Evolutionary conservation across 169 alveolate genomes (phyloP), one percentile per base, ranked within the genome.

Genomic region (Babesia ovis): DNA sequence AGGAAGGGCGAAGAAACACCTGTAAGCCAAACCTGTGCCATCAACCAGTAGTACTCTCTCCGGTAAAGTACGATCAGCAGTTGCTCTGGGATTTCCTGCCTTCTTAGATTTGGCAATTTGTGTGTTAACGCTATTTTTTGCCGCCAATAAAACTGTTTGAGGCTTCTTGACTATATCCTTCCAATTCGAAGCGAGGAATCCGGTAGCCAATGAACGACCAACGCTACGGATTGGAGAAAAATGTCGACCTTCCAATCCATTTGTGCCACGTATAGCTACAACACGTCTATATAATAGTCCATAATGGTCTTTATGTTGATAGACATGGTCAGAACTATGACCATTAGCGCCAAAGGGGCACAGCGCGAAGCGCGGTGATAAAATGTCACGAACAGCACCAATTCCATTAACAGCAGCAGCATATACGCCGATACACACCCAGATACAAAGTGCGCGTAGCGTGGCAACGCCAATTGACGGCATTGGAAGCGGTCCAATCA

Each of bases 1-100:
- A 1, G 93, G 93, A 56, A 89, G 83, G 16, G 91, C 93, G 68
- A 84, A 89, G 80, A 84, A 89, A 67, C 90, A 84, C 59, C 90
- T 74, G 66, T 81, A 89, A 14, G 90, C 88, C 54, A 89, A 71
- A 14, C 91, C 90, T 0, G 91, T 84, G 23, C 90, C 93, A 68
- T 89, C 93, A 22, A 89, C 83, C 31, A 89, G 77, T 42, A 89
- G 76, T 31, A 89, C 84, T 3, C 76, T 25, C 9, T 81, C 85
- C 8, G 74, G 82, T 18, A 64, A 54, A 9, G 29, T 23, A 39
- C 14, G 46, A 14, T 14, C 46, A 39, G 14, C 46, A 8, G 46
- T 9, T 39, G 46, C 8, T 32, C 51, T 31, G 18, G 14, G 46
- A n/a, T n/a, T n/a, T n/a, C n/a, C n/a, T n/a, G n/a, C n/a, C n/a